Evolutionary conservation across 768 basidiomycete species (phyloP).

Genomic region (Rhodocollybia butyracea): DNA sequence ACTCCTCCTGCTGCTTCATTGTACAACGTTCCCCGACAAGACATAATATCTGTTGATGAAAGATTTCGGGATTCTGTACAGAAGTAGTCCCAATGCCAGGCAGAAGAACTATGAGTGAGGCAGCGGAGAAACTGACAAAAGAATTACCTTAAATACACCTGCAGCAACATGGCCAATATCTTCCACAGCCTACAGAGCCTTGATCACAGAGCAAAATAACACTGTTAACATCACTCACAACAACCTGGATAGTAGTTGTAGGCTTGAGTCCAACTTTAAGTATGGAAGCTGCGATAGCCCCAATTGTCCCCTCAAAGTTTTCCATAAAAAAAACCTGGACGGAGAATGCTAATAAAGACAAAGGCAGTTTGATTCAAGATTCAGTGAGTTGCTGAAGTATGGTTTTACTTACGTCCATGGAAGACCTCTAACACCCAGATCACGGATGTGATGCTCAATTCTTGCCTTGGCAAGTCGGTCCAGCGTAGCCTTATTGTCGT

Average conservation of each 20-base stretch:
- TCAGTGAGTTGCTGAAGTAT: too few relatives aligned
- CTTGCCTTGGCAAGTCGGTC: too few relatives aligned
- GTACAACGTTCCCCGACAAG: too few relatives aligned
- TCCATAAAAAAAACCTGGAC: conserved; percentile 34
- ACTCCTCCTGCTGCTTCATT: too few relatives aligned
- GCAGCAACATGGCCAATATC: conserved; percentile 33
- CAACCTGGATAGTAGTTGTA: conserved; percentile 19
- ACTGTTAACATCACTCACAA: conserved; percentile 17
- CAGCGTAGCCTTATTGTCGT: too few relatives aligned
- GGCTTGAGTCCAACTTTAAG: conserved; percentile 21
- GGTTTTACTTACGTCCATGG: too few relatives aligned
- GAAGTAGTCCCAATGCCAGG: too few relatives aligned
- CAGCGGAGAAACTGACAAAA: conserved; percentile 31
- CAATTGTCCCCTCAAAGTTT: conserved; percentile 28
- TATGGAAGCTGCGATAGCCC: conserved; percentile 21
- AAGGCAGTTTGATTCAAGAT: neutral
- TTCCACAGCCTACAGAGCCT: conserved; percentile 28
- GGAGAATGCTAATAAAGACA: conserved; percentile 20
- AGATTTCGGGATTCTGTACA: neutral
- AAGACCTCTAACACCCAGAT: too few relatives aligned
- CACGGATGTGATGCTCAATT: too few relatives aligned
- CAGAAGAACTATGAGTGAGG: neutral
- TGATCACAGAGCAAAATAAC: neutral
- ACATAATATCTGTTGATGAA: too few relatives aligned
- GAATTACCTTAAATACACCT: too few relatives aligned